Percentiles rank a stretch among this genome's conserved stretches.
Evolutionary conservation across 148 eudicot species (phyloP).

Genomic region (Chenopodium suecicum): DNA sequence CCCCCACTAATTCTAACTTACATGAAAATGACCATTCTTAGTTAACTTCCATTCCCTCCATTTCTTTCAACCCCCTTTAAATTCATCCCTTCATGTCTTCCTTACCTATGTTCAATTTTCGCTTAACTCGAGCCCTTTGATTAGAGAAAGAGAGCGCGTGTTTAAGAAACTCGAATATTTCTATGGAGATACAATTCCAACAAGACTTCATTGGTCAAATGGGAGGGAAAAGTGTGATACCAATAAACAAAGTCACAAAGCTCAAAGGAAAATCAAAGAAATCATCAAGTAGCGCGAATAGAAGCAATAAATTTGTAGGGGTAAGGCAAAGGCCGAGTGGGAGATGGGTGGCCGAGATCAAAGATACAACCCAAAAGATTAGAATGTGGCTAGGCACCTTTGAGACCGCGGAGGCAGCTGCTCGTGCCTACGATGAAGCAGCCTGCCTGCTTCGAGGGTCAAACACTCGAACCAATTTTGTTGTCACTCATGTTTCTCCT

Average conservation of each 20-base stretch:
- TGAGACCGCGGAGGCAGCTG: constrained; percentile 70
- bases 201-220: constrained; percentile 29
- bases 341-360: constrained; percentile 74
- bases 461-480: constrained; percentile 56
- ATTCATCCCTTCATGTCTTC: constrained; percentile 6
- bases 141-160: not conserved
- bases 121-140: not conserved
- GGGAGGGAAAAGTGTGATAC: constrained; percentile 21
- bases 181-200: constrained; percentile 41
- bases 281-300: constrained; percentile 27
- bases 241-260: constrained; percentile 26
- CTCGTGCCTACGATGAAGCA: constrained; percentile 73
- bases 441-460: constrained; percentile 68
- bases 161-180: not conserved
- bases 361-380: constrained; percentile 67
- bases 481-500: constrained; percentile 44
- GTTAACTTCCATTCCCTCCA: not conserved
- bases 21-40: constrained; percentile 6
- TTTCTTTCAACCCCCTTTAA: constrained; percentile 13
- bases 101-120: constrained; percentile 1
- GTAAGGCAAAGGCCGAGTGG: constrained; percentile 77
- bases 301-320: constrained; percentile 48
- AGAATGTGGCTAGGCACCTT: constrained; percentile 75
- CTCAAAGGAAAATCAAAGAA: constrained; percentile 38
- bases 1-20: constrained; percentile 33